Evolutionary conservation across 2,329 filamentous ascomycete species (phyloP).

Genomic region (Aspergillus calidoustus): DNA sequence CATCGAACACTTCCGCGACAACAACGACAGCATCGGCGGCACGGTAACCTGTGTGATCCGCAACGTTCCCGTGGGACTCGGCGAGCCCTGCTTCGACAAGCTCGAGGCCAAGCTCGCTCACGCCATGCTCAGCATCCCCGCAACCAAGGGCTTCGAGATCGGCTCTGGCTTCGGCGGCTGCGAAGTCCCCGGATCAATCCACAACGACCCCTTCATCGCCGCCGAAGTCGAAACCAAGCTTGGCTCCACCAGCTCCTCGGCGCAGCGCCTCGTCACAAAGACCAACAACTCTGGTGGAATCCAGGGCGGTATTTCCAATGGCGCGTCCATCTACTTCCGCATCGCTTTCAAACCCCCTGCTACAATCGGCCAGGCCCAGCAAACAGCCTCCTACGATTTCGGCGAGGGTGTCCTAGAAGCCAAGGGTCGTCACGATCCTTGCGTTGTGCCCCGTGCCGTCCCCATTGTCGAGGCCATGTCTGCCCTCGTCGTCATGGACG

Average conservation of each 20-base stretch:
- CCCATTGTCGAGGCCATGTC: conserved; percentile 81
- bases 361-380: conserved; percentile 88
- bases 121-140: conserved; percentile 93
- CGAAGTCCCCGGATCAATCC: conserved; percentile 81
- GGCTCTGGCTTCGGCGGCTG: conserved; percentile 90
- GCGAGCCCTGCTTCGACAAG: conserved; percentile 95
- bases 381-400: conserved; percentile 79
- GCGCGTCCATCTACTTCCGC: conserved; percentile 90
- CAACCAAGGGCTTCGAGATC: conserved; percentile 94
- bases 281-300: conserved; percentile 96
- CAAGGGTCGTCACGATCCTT: conserved; percentile 93
- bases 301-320: conserved; percentile 94
- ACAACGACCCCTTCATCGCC: conserved; percentile 86
- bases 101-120: conserved; percentile 89
- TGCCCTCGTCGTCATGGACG: conserved; percentile 83
- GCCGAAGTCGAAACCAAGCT: conserved; percentile 38
- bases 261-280: conserved; percentile 74
- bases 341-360: conserved; percentile 94
- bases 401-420: conserved; percentile 78
- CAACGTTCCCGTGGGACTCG: conserved; percentile 81
- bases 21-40: conserved; percentile 87
- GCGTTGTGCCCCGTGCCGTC: conserved; percentile 85
- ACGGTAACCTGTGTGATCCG: conserved; percentile 93
- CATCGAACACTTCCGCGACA: conserved; percentile 78
- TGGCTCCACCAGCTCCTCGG: conserved; percentile 23